Conservation (phyloP, 108 stramenopile genomes). For the Skeletonema costatum region DNA sequence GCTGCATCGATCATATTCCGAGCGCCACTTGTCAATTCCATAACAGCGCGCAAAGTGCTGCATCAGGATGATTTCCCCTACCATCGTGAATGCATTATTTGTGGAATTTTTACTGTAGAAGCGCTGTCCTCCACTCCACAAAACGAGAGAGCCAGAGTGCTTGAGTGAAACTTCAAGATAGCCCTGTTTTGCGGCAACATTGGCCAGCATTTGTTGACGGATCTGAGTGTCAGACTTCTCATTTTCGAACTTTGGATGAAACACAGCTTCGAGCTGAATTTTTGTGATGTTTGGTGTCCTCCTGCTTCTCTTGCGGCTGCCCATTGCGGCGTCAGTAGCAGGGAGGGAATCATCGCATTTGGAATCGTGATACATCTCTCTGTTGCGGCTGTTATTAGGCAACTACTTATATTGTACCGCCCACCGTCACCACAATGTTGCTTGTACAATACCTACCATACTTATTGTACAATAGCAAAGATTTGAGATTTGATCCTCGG, state of each 20-base stretch:
- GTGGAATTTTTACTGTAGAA: slow-evolving; percentile 86
- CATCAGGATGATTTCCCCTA: slow-evolving; percentile 75
- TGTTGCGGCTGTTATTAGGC: not conserved
- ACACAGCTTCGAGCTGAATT: slow-evolving; percentile 71
- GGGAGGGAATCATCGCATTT: not conserved
- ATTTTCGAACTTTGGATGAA: slow-evolving; percentile 91
- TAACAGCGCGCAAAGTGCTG: slow-evolving; percentile 64
- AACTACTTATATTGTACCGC: not conserved
- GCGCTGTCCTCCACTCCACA: slow-evolving; percentile 83
- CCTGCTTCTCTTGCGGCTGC: not conserved
- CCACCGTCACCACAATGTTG: no score
- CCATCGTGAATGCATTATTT: slow-evolving; percentile 62
- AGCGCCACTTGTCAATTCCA: slow-evolving; percentile 1
- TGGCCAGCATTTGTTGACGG: slow-evolving; percentile 63
- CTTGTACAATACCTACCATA: no score
- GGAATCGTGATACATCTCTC: not conserved
- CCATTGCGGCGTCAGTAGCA: not conserved
- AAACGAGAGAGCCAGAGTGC: slow-evolving; percentile 86
- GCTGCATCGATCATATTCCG: slow-evolving; percentile 64
- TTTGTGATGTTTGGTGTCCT: not conserved
- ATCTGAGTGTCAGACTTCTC: slow-evolving; percentile 59
- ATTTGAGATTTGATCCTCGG: no score
- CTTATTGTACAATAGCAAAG: no score
- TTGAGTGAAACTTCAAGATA: slow-evolving; percentile 87
- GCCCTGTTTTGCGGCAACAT: slow-evolving; percentile 41